Percentiles rank a stretch among this genome's conserved stretches.
phyloP scores from a whole-genome alignment of 805 yeast genomes.

The Geotrichum ghanense region DNA sequence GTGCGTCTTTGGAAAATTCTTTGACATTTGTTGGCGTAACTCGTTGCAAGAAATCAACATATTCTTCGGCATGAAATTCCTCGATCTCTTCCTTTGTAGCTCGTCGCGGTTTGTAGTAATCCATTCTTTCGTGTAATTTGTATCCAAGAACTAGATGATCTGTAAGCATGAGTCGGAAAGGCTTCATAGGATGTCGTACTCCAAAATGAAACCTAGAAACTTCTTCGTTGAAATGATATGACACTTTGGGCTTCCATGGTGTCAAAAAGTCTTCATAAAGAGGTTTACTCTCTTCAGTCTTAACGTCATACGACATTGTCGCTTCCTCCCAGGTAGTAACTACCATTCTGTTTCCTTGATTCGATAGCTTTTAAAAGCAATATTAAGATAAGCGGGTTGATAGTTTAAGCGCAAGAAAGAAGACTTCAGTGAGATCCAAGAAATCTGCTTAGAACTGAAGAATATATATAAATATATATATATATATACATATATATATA shows the following conservation, averaged over 20 bases:
- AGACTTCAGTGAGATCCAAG: too few species aligned
- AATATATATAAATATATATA: too few species aligned
- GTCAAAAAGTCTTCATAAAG: conserved; percentile 32
- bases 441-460: too few species aligned
- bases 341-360: conserved; percentile 14
- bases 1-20: conserved; percentile 33
- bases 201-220: conserved; percentile 83
- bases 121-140: conserved; percentile 82
- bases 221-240: conserved; percentile 79
- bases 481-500: too few species aligned
- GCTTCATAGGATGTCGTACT: conserved; percentile 96
- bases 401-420: too few species aligned
- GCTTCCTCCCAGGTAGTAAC: conserved; percentile 17
- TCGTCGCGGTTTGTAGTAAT: conserved; percentile 67
- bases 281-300: conserved; percentile 34
- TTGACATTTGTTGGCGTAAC: conserved; percentile 66
- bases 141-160: conserved; percentile 83
- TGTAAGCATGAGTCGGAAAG: conserved; percentile 84
- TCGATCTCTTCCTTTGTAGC: conserved; percentile 74
- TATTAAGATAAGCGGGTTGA: too few species aligned
- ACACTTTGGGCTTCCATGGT: conserved; percentile 36
- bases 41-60: conserved; percentile 60
- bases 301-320: conserved; percentile 32
- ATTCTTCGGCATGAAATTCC: conserved; percentile 81
- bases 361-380: too few species aligned